A percentile compares a stretch with the other conserved stretches of the same genome.
phyloP scores from a whole-genome alignment of 768 basidiomycete genomes.

The Lactarius hatsudake region DNA sequence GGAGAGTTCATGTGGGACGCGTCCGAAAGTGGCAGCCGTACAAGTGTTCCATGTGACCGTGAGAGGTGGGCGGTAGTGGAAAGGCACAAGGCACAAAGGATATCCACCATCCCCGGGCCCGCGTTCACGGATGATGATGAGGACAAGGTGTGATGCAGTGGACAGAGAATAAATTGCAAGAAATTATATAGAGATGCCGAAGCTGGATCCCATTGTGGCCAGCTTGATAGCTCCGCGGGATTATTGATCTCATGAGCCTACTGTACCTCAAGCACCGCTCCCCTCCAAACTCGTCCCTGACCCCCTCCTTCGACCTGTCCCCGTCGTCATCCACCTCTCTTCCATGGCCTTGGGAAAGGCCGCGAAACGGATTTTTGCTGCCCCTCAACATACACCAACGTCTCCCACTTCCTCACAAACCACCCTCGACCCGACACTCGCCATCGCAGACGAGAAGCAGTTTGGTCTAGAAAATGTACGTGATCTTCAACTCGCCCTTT shows the following conservation, averaged over 20 bases:
- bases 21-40: too few species aligned
- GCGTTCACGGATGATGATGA: background rate
- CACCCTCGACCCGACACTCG: slow-evolving; percentile 30
- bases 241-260: background rate
- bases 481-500: slow-evolving; percentile 26
- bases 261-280: background rate
- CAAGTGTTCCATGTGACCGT: background rate
- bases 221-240: slow-evolving; percentile 11
- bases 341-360: slow-evolving; percentile 24
- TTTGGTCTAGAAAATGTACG: slow-evolving; percentile 98
- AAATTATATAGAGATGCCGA: background rate
- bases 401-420: slow-evolving; percentile 7
- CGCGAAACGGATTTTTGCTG: slow-evolving; percentile 23
- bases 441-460: slow-evolving; percentile 74
- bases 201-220: background rate
- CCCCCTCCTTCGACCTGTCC: background rate
- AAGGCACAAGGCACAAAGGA: background rate
- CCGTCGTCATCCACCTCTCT: background rate
- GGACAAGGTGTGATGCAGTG: background rate
- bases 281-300: slow-evolving; percentile 4
- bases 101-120: background rate
- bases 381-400: slow-evolving; percentile 18
- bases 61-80: background rate
- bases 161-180: background rate
- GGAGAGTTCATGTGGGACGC: too few species aligned